A percentile compares a stretch with the other conserved stretches of the same genome.
phyloP scores from a whole-genome alignment of 2,329 filamentous ascomycete species.

The Fusarium equiseti region DNA sequence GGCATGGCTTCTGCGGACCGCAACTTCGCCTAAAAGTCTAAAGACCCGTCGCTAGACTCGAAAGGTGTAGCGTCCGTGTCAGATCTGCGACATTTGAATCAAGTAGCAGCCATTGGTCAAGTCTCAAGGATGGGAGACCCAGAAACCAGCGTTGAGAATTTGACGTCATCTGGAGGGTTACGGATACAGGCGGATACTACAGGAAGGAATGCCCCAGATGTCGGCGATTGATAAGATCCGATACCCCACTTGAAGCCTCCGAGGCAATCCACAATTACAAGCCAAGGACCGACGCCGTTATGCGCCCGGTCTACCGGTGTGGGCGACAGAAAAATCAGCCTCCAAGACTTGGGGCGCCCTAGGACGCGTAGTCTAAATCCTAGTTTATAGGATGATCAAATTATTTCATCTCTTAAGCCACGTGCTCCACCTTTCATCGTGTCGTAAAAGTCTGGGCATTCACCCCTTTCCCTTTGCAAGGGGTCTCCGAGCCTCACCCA shows the following conservation, averaged over 20 bases:
- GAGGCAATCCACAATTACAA: neutral
- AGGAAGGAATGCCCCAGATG: neutral
- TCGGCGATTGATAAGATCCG: neutral
- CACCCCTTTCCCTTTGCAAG: neutral
- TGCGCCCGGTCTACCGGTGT: neutral
- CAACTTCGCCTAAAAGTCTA: neutral
- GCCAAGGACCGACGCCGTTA: neutral
- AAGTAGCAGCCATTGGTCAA: neutral
- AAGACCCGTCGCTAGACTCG: neutral
- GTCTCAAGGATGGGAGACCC: too few species aligned
- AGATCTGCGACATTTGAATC: neutral
- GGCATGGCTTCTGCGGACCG: neutral
- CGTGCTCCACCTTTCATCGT: neutral
- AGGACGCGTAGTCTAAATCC: neutral
- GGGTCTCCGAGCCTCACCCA: neutral
- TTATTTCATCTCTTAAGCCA: neutral
- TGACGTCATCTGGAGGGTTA: neutral
- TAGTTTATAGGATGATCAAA: neutral
- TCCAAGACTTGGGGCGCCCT: neutral
- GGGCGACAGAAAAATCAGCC: neutral
- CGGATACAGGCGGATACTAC: neutral
- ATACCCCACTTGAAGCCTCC: neutral
- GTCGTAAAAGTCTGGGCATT: neutral
- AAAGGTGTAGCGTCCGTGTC: neutral
- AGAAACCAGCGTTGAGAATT: fast-evolving